Base-by-base conservation (phyloP, 139 green algal genomes). In the Chlamydomonas incerta region DNA sequence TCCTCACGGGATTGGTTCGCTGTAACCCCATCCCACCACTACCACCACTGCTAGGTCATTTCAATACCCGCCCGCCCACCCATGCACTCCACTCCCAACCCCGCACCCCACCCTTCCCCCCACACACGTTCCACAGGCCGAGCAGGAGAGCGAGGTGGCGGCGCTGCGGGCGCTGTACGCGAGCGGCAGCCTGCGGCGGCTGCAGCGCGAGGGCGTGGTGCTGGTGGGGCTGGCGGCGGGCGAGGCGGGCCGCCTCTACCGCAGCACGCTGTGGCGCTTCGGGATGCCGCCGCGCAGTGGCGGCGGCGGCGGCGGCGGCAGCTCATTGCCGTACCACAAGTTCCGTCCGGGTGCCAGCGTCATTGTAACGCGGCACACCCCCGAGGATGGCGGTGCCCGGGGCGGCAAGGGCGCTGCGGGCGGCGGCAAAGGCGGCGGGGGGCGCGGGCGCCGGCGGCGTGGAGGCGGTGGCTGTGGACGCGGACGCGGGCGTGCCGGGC, bases 121-220 rank as follows among this genome's bases (percentile, higher is more conserved):
- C 14, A 10, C 10, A 10, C 50, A 14, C 11, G 55, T 24, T n/a
- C 23, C 24, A n/a, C 24, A 87, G 20, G 87, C 90, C 9, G 90
- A 93, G 80, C 88, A 92, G 34, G 79, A 88, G 65, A 47, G 77
- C 5, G 81, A 94, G 62, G 31, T 60, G 29, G 34, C 69, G 8
- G 81, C 84, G 15, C 75, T 92, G 58, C 76, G 33, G 28, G 69
- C 60, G 23, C 81, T 94, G 55, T 94, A 94, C 67, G 58, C 79
- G 1, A 50, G 26, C 15, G 72, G 74, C 77, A 90, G 74, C 85
- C 33, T 94, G 50, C n/a, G 55, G 29, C 76, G 83, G 31, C 74
- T 94, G 68, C 85, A 91, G 74, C 86, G 77, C 11, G 91, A 94
- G 55, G 91, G 91, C 5, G 33, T 90, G 18, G 91, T 91, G 58